Percentiles rank a stretch among this genome's conserved stretches.
Conservation (phyloP, 1,139 yeast species). For the Nakaseomyces sp. region DNA sequence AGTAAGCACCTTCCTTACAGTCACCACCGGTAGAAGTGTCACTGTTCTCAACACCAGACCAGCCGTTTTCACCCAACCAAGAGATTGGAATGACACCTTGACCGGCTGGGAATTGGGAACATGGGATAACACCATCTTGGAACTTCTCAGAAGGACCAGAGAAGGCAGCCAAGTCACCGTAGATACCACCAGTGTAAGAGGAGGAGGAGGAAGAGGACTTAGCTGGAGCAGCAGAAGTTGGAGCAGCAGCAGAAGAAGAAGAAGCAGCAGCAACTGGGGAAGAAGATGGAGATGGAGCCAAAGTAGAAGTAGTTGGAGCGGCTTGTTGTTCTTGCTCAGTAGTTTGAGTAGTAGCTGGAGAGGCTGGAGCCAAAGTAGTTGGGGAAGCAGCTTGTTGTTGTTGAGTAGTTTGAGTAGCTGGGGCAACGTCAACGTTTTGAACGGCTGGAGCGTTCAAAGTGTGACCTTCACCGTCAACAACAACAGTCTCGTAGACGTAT, state of each 20-base stretch:
- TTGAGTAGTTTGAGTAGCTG: slow-evolving; percentile 12
- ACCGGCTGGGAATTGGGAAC: slow-evolving; percentile 55
- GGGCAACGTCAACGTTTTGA: slow-evolving; percentile 12
- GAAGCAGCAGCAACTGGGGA: slow-evolving; percentile 26
- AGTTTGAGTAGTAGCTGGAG: slow-evolving; percentile 1
- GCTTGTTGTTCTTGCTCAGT: not conserved
- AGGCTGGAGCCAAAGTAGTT: slow-evolving; percentile 13
- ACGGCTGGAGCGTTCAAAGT: slow-evolving; percentile 24
- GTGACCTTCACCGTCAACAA: slow-evolving; percentile 61
- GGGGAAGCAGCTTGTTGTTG: slow-evolving; percentile 10
- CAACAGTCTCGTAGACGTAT: slow-evolving; percentile 67
- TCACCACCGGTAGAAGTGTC: slow-evolving; percentile 53
- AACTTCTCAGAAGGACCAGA: slow-evolving; percentile 44
- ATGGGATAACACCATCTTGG: slow-evolving; percentile 52
- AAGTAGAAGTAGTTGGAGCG: slow-evolving; percentile 12
- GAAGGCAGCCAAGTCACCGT: slow-evolving; percentile 49
- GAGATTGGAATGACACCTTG: slow-evolving; percentile 60
- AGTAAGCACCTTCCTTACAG: slow-evolving; percentile 65
- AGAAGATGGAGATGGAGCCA: slow-evolving; percentile 34
- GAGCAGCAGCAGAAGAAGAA: slow-evolving; percentile 14
- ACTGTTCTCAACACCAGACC: slow-evolving; percentile 55
- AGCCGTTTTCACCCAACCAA: slow-evolving; percentile 57
- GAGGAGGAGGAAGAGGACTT: slow-evolving; percentile 30
- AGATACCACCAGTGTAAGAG: slow-evolving; percentile 32
- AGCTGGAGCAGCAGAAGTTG: slow-evolving; percentile 20